Evolutionary conservation across 1,139 yeast species (phyloP).

Genomic region (Pichia sp.): DNA sequence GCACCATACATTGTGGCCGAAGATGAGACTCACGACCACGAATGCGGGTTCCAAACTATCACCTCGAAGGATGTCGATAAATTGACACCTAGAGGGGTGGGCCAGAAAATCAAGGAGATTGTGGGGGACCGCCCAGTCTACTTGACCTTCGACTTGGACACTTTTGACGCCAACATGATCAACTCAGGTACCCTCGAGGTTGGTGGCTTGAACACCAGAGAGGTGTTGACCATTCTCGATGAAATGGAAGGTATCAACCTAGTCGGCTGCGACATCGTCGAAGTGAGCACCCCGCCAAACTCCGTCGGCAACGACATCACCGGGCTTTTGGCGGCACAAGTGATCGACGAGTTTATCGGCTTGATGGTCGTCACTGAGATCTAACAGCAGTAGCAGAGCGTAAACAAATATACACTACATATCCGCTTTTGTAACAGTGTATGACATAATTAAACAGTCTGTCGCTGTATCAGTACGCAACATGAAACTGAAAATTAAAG

Average conservation of each 20-base stretch:
- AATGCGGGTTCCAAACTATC: conserved; percentile 44
- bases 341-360: conserved; percentile 47
- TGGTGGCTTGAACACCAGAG: conserved; percentile 51
- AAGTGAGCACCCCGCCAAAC: conserved; percentile 53
- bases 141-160: conserved; percentile 52
- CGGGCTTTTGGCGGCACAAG: conserved; percentile 50
- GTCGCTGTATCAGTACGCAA: neutral
- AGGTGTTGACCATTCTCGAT: conserved; percentile 44
- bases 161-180: conserved; percentile 50
- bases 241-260: conserved; percentile 46
- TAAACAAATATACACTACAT: neutral
- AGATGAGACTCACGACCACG: conserved; percentile 44
- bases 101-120: conserved; percentile 33
- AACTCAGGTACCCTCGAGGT: conserved; percentile 56
- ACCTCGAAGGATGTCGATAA: conserved; percentile 47
- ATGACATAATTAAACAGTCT: neutral
- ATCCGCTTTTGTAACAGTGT: neutral
- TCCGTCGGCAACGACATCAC: conserved; percentile 44
- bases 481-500: neutral
- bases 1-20: conserved; percentile 45
- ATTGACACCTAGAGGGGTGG: conserved; percentile 33
- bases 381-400: neutral
- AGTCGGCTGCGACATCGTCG: conserved; percentile 57
- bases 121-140: conserved; percentile 41
- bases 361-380: conserved; percentile 35